Evolutionary conservation across 345 rosid species (phyloP).

Genomic region (Draba incana): DNA sequence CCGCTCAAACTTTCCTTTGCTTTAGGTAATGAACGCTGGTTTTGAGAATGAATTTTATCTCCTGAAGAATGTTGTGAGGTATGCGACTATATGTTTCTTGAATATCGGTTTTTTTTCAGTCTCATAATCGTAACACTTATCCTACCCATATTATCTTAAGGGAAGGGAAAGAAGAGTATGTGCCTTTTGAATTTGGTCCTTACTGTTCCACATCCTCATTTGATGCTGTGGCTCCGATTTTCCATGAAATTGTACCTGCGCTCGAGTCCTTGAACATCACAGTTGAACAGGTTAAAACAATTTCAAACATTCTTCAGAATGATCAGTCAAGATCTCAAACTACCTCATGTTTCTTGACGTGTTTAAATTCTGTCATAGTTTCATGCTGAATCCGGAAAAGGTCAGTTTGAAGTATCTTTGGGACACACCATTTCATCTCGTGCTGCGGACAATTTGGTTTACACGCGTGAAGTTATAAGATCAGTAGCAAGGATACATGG

Average conservation of each 20-base stretch:
- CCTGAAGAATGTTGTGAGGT: constrained; percentile 70
- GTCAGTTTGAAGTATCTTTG: constrained; percentile 84
- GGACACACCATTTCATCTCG: constrained; percentile 56
- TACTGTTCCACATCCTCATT: constrained; percentile 82
- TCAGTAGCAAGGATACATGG: constrained; percentile 87
- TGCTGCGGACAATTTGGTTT: constrained; percentile 86
- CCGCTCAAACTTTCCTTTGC: constrained; percentile 8
- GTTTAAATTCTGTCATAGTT: constrained; percentile 45
- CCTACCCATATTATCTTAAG: constrained; percentile 33
- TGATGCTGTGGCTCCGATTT: constrained; percentile 65
- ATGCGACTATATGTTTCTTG: constrained; percentile 17
- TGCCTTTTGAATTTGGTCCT: constrained; percentile 70
- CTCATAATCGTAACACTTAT: neutral
- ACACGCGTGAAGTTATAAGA: constrained; percentile 77
- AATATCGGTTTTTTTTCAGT: neutral
- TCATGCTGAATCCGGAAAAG: constrained; percentile 91
- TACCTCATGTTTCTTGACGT: constrained; percentile 24
- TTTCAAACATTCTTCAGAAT: neutral
- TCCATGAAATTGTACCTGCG: constrained; percentile 66
- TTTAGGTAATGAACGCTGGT: constrained; percentile 93
- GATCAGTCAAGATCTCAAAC: constrained; percentile 6
- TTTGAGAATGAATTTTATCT: constrained; percentile 92
- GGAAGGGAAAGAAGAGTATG: constrained; percentile 84
- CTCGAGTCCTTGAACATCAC: constrained; percentile 66
- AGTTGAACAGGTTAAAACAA: constrained; percentile 74